phyloP scores from a whole-genome alignment of 148 eudicot species.

The Cornus suecica region DNA sequence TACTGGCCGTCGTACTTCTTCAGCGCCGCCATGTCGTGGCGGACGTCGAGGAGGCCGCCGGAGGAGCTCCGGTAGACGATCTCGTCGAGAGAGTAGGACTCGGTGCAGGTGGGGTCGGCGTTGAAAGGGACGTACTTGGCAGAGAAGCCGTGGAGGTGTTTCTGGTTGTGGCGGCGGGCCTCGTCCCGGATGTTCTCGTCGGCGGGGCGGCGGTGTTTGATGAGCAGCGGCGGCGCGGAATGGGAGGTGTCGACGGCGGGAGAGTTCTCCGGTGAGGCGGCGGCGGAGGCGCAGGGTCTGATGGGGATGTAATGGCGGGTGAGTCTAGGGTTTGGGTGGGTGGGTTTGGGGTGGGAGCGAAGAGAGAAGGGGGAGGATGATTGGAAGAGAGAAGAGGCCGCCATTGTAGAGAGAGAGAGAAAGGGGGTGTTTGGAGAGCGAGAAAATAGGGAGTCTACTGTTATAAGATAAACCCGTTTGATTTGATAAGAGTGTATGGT shows the following conservation, averaged over 20 bases:
- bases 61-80: slow-evolving; percentile 79
- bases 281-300: slow-evolving; percentile 24
- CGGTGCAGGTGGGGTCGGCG: slow-evolving; percentile 41
- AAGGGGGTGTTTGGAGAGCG: neutral
- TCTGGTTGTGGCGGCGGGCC: slow-evolving; percentile 50
- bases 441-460: neutral
- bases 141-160: slow-evolving; percentile 46
- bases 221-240: neutral
- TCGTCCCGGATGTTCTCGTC: slow-evolving; percentile 76
- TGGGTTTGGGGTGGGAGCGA: slow-evolving; percentile 19
- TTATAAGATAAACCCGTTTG: too few relatives aligned
- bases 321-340: neutral
- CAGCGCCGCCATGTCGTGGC: slow-evolving; percentile 70
- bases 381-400: slow-evolving; percentile 17
- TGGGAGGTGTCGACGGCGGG: slow-evolving; percentile 16
- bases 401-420: slow-evolving; percentile 20
- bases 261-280: slow-evolving; percentile 17
- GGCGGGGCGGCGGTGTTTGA: slow-evolving; percentile 47
- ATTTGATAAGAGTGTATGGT: neutral
- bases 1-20: slow-evolving; percentile 56
- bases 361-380: slow-evolving; percentile 20
- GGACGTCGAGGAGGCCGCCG: slow-evolving; percentile 80
- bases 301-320: slow-evolving; percentile 12
- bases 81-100: slow-evolving; percentile 92
- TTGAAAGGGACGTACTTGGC: slow-evolving; percentile 78